Evolutionary conservation across 148 eudicot species (phyloP).

Genomic region (Persicaria tinctoria): DNA sequence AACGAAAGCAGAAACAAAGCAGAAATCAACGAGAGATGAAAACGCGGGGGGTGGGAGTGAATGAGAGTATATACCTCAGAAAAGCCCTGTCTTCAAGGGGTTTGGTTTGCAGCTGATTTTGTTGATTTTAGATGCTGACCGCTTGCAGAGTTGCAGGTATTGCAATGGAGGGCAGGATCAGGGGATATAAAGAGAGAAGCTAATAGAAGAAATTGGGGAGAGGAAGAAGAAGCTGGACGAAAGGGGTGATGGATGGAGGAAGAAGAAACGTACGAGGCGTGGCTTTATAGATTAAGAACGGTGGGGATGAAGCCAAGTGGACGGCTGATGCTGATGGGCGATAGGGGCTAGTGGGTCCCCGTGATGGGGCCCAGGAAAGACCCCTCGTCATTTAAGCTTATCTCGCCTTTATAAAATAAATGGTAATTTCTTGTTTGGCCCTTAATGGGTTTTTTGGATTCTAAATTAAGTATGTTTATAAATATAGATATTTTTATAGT

Average conservation of each 20-base stretch:
- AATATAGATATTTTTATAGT: no score
- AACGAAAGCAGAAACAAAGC: background rate
- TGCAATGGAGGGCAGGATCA: background rate
- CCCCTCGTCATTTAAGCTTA: no score
- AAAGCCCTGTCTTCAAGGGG: background rate
- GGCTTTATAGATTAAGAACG: background rate
- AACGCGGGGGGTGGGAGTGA: background rate
- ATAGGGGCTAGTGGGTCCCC: conserved; percentile 1
- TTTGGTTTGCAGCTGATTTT: background rate
- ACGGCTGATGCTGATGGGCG: background rate
- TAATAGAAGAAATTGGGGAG: background rate
- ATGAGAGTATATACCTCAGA: background rate
- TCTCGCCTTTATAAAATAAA: no score
- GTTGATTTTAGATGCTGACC: background rate
- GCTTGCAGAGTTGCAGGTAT: background rate
- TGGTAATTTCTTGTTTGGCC: no score
- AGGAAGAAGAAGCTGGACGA: conserved; percentile 6
- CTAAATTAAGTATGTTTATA: no score
- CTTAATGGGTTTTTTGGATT: no score
- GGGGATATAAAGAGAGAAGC: background rate
- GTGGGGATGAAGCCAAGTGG: conserved; percentile 5
- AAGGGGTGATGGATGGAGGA: conserved; percentile 8
- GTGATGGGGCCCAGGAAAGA: no score
- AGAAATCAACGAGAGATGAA: background rate
- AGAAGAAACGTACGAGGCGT: conserved; percentile 5